Conservation (phyloP, 768 basidiomycete species). For the Gloeostereum incarnatum region DNA sequence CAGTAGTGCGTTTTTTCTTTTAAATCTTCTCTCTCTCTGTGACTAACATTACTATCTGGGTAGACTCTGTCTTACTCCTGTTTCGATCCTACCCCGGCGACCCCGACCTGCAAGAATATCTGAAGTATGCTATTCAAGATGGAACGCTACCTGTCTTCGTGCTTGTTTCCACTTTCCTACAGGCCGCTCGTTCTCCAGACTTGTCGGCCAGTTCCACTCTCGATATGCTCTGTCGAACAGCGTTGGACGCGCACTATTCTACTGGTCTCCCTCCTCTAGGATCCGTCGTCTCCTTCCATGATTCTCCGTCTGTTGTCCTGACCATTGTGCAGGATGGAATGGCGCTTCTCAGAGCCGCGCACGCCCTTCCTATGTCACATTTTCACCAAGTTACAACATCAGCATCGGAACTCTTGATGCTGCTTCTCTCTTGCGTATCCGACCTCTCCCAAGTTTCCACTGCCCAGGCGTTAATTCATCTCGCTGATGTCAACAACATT, state of each 20-base stretch:
- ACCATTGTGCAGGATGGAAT: slow-evolving; percentile 53
- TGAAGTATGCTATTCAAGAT: slow-evolving; percentile 48
- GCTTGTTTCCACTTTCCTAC: slow-evolving; percentile 60
- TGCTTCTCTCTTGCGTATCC: slow-evolving; percentile 50
- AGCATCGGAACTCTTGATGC: slow-evolving; percentile 53
- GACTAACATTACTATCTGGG: slow-evolving; percentile 1
- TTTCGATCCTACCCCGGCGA: slow-evolving; percentile 66
- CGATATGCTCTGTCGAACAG: slow-evolving; percentile 59
- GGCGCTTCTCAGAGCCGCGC: slow-evolving; percentile 45
- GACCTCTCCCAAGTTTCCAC: slow-evolving; percentile 56
- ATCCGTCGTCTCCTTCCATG: slow-evolving; percentile 42
- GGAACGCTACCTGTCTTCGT: slow-evolving; percentile 46
- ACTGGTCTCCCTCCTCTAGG: slow-evolving; percentile 43
- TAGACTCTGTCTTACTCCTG: slow-evolving; percentile 64
- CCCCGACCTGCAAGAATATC: slow-evolving; percentile 55
- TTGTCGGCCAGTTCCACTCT: slow-evolving; percentile 58
- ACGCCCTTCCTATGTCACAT: slow-evolving; percentile 42
- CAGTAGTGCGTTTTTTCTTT: slow-evolving; percentile 41
- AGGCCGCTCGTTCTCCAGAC: slow-evolving; percentile 54
- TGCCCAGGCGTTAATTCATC: slow-evolving; percentile 43
- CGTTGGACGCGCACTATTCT: slow-evolving; percentile 54
- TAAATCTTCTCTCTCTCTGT: neutral
- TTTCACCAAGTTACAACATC: slow-evolving; percentile 52
- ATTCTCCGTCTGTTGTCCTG: slow-evolving; percentile 39
- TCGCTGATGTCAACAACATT: slow-evolving; percentile 42